Conservation (phyloP, 1,139 yeast genomes). For the Candida sanyaensis region DNA sequence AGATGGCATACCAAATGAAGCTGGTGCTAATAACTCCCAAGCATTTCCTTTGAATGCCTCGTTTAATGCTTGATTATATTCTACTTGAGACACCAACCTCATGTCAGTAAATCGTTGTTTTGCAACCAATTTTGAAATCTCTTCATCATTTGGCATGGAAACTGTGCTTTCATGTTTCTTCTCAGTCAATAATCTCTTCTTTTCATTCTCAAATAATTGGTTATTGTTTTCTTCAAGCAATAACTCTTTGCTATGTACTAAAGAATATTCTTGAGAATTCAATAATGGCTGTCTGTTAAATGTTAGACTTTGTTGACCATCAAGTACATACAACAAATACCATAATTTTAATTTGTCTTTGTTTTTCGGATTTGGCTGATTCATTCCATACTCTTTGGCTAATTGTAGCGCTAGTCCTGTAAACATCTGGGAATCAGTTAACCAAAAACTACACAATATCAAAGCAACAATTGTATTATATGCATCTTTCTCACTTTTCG, state of each 20-base stretch:
- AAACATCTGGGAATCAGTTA: conserved; percentile 63
- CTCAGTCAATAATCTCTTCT: conserved; percentile 4
- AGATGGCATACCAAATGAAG: conserved; percentile 67
- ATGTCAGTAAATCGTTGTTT: conserved; percentile 45
- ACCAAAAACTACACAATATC: conserved; percentile 70
- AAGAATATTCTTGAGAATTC: conserved; percentile 45
- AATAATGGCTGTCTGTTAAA: conserved; percentile 60
- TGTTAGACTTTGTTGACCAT: conserved; percentile 69
- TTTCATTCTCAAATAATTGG: conserved; percentile 2
- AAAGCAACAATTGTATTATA: conserved; percentile 64
- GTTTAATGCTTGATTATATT: conserved; percentile 66
- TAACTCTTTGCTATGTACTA: conserved; percentile 41
- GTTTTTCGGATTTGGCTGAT: conserved; percentile 32
- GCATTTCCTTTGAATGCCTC: conserved; percentile 63
- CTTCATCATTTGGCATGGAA: conserved; percentile 9
- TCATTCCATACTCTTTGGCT: conserved; percentile 57
- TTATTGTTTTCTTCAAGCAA: conserved; percentile 18
- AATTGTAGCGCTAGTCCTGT: conserved; percentile 68
- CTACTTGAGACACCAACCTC: conserved; percentile 70
- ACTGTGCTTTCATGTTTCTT: not conserved
- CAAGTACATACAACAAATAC: conserved; percentile 68
- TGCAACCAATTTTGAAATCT: conserved; percentile 6
- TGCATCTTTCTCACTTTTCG: conserved; percentile 49
- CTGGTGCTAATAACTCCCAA: conserved; percentile 62
- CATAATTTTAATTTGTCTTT: conserved; percentile 59